Evolutionary conservation across 1,284 basidiomycete species (phyloP).

Genomic region (Rhodotorula mucilaginosa): DNA sequence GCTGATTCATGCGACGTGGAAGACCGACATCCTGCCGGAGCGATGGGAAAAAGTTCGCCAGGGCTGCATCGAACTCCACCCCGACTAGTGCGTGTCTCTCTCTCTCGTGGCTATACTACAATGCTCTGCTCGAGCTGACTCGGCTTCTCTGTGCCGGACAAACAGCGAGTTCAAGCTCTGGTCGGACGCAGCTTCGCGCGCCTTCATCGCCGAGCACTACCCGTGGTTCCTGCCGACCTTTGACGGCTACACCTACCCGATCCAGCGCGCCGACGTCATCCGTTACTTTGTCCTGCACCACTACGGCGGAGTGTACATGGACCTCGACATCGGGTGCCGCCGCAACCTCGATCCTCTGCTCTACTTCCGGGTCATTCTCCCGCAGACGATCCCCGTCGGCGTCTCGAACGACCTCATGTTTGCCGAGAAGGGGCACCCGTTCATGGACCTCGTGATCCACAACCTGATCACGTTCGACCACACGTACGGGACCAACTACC

Average conservation of each 20-base stretch:
- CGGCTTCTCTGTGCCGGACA: not conserved
- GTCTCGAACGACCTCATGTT: constrained; percentile 98
- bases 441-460: constrained; percentile 90
- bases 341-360: constrained; percentile 86
- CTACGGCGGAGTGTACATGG: constrained; percentile 93
- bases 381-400: constrained; percentile 92
- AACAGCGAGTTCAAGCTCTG: constrained; percentile 90
- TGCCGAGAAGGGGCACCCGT: constrained; percentile 76
- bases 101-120: too few relatives aligned
- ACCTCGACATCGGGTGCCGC: constrained; percentile 92
- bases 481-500: constrained; percentile 89
- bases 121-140: not conserved
- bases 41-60: constrained; percentile 65
- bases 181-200: constrained; percentile 86
- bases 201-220: constrained; percentile 85
- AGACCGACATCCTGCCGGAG: constrained; percentile 77
- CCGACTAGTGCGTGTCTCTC: constrained; percentile 74
- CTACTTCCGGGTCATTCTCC: constrained; percentile 82
- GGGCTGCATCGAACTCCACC: constrained; percentile 50
- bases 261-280: constrained; percentile 95
- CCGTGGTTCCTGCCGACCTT: constrained; percentile 90
- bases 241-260: constrained; percentile 86
- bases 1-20: constrained; percentile 99
- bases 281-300: constrained; percentile 96
- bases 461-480: constrained; percentile 88